Percentiles rank a stretch among this genome's conserved stretches.
phyloP scores from a whole-genome alignment of 1,139 yeast species.

The Geotrichum aggregatum region DNA sequence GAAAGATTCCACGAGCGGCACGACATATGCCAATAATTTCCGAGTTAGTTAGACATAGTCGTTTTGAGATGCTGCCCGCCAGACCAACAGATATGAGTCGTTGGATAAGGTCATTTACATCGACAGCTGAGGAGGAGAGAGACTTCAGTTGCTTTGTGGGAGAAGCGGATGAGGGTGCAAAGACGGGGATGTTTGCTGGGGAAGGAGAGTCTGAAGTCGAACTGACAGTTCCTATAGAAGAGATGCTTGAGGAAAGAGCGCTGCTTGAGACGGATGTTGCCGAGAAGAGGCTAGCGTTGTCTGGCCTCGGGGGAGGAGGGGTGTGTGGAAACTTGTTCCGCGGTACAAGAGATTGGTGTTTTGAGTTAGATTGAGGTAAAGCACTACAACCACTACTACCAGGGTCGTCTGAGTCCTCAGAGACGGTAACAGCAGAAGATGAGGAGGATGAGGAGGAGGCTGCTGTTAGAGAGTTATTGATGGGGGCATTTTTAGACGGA shows the following conservation, averaged over 20 bases:
- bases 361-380: constrained; percentile 18
- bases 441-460: constrained; percentile 24
- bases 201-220: constrained; percentile 15
- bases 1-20: constrained; percentile 78
- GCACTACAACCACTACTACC: constrained; percentile 31
- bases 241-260: constrained; percentile 21
- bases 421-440: constrained; percentile 19
- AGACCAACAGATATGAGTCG: constrained; percentile 26
- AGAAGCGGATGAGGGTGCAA: not conserved
- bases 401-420: constrained; percentile 31
- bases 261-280: constrained; percentile 14
- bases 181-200: not conserved
- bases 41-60: constrained; percentile 41
- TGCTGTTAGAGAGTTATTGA: constrained; percentile 29
- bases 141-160: constrained; percentile 6
- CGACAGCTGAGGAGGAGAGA: constrained; percentile 18
- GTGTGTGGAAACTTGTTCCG: not conserved
- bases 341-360: constrained; percentile 6
- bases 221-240: constrained; percentile 14
- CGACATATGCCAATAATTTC: constrained; percentile 73
- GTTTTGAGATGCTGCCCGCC: constrained; percentile 22
- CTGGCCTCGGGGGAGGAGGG: constrained; percentile 6
- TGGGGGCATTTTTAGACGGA: constrained; percentile 34
- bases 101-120: constrained; percentile 26
- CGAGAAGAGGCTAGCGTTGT: constrained; percentile 15